phyloP scores from a whole-genome alignment of 139 green algal species.

The Chlorella sp. region DNA sequence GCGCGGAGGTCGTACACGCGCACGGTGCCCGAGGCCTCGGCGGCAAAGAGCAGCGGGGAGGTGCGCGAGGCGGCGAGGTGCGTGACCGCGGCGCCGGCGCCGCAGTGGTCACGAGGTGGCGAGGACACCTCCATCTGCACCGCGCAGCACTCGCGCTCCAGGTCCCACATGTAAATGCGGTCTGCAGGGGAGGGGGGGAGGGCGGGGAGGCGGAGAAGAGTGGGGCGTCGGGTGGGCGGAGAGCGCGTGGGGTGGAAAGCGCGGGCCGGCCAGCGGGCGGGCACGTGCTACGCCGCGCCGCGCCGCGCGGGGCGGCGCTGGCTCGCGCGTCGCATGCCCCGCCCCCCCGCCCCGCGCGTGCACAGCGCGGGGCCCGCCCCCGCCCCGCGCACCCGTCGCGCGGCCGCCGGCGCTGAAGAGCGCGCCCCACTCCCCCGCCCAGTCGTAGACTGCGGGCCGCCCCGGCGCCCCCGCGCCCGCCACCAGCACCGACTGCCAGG shows the following conservation, averaged over 20 bases:
- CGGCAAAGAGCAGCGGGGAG: slow-evolving; percentile 56
- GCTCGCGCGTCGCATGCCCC: too few relatives aligned
- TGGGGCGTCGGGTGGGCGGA: too few relatives aligned
- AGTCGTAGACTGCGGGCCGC: slow-evolving; percentile 32
- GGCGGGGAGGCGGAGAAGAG: background rate
- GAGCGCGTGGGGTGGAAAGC: too few relatives aligned
- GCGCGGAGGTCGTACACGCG: slow-evolving; percentile 76
- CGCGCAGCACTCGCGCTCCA: slow-evolving; percentile 57
- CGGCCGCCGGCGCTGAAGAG: slow-evolving; percentile 49
- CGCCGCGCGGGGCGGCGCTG: too few relatives aligned
- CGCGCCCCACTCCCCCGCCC: slow-evolving; percentile 9
- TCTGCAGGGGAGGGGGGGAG: background rate
- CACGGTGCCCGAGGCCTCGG: slow-evolving; percentile 56
- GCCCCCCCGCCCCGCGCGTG: too few relatives aligned
- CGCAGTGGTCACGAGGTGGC: too few relatives aligned
- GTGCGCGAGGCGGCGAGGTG: slow-evolving; percentile 34
- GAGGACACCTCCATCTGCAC: slow-evolving; percentile 48
- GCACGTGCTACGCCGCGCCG: too few relatives aligned
- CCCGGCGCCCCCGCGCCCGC: slow-evolving; percentile 19
- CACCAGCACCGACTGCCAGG: slow-evolving; percentile 63
- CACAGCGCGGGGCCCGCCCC: too few relatives aligned
- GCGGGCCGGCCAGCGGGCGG: too few relatives aligned
- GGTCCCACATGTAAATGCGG: slow-evolving; percentile 56
- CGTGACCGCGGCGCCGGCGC: slow-evolving; percentile 8
- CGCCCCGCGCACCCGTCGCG: slow-evolving; percentile 6